Percentiles rank a stretch among this genome's conserved stretches.
These are phyloP conservation scores for Lepidium africanum DNA, from an alignment of 345 rosid species.

Conservation along the genomic window DNA sequence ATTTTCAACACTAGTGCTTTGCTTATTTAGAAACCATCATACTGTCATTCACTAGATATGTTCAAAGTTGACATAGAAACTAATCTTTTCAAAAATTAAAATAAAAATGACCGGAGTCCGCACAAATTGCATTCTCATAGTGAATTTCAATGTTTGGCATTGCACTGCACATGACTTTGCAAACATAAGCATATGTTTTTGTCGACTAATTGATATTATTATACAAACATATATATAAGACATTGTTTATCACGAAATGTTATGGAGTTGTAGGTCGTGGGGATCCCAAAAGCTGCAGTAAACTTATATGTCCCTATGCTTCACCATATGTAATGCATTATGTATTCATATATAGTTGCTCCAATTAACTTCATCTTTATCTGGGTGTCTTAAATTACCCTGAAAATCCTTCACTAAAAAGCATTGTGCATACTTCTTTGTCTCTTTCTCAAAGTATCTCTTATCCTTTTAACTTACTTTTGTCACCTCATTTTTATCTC, in stretches of 20 bases:
- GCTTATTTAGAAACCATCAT: not conserved
- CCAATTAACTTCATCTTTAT: no score
- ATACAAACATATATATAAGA: not conserved
- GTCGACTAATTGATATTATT: not conserved
- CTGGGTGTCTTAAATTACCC: no score
- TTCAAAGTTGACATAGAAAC: not conserved
- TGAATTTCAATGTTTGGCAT: conserved; percentile 1
- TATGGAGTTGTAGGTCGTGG: not conserved
- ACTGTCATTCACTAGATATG: not conserved
- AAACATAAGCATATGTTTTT: not conserved
- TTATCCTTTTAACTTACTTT: not conserved
- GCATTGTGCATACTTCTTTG: not conserved
- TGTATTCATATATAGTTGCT: no score
- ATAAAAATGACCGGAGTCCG: not conserved
- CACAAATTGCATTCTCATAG: not conserved
- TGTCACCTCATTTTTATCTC: not conserved
- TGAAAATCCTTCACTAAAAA: no score
- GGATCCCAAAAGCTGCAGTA: no score
- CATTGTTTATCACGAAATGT: not conserved
- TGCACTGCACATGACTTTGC: not conserved
- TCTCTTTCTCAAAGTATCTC: not conserved
- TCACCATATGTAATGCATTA: no score
- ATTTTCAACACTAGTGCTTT: not conserved
- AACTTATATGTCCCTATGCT: no score
- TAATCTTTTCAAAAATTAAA: not conserved